phyloP scores from a whole-genome alignment of 257 asterid species.

The Apocynum venetum region DNA sequence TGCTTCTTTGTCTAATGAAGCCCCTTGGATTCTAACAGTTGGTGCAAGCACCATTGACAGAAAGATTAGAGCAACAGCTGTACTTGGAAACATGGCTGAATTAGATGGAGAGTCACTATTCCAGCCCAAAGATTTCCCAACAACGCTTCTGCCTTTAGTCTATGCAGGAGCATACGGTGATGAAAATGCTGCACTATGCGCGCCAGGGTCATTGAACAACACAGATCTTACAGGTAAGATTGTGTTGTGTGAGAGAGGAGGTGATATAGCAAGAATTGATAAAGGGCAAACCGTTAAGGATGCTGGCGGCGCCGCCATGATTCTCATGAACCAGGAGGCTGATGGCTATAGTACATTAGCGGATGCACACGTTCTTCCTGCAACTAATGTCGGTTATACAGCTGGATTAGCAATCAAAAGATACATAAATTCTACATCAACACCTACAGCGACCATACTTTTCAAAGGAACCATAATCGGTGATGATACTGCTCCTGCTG shows the following conservation, averaged over 20 bases:
- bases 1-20: conserved; percentile 21
- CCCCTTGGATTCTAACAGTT: conserved; percentile 34
- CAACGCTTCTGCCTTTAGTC: conserved; percentile 17
- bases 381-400: conserved; percentile 18
- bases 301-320: conserved; percentile 33
- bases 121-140: conserved; percentile 21
- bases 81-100: conserved; percentile 19
- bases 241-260: conserved; percentile 24
- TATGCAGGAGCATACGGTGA: conserved; percentile 14
- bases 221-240: conserved; percentile 24
- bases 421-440: conserved; percentile 22
- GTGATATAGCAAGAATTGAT: conserved; percentile 2
- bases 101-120: conserved; percentile 22
- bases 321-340: conserved; percentile 17
- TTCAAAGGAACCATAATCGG: conserved; percentile 30
- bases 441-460: conserved; percentile 23
- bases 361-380: conserved; percentile 25
- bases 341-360: conserved; percentile 23
- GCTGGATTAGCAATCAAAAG: conserved; percentile 22
- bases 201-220: conserved; percentile 6
- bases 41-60: conserved; percentile 33
- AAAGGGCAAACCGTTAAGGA: conserved; percentile 24
- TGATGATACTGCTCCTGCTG: conserved; percentile 22
- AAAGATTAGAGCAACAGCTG: conserved; percentile 18
- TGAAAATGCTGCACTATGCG: conserved; percentile 3